These are phyloP conservation scores for Tripidium arundinaceum DNA, from an alignment of 202 grass and related monocot genomes.

Conservation along the genomic window DNA sequence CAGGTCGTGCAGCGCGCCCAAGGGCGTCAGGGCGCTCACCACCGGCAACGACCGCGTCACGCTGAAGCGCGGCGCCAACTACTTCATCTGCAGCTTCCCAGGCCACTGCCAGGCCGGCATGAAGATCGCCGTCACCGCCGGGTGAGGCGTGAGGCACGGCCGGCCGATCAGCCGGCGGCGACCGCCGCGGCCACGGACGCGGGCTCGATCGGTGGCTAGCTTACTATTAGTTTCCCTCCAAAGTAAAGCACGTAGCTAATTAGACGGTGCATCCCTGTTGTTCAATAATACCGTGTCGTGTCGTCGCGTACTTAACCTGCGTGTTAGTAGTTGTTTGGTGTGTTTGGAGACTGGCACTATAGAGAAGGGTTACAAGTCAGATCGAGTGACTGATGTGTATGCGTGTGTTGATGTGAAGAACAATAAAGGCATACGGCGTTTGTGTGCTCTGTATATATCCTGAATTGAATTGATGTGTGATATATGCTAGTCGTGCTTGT, in stretches of 20 bases:
- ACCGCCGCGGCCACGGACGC: background rate
- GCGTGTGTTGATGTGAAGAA: too few relatives aligned
- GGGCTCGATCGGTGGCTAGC: too few relatives aligned
- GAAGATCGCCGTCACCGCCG: conserved; percentile 71
- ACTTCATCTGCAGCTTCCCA: conserved; percentile 75
- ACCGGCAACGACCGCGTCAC: conserved; percentile 79
- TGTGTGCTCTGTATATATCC: too few relatives aligned
- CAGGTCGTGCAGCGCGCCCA: conserved; percentile 47
- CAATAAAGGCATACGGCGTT: conserved; percentile 24
- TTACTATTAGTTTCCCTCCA: too few relatives aligned
- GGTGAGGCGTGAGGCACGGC: conserved; percentile 13
- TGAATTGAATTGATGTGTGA: too few relatives aligned
- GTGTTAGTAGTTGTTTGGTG: background rate
- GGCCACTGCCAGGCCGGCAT: conserved; percentile 83
- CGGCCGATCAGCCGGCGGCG: background rate
- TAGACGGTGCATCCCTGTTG: background rate
- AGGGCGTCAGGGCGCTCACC: conserved; percentile 35
- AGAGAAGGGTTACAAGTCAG: background rate
- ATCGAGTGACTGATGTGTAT: background rate
- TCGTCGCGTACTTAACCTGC: background rate
- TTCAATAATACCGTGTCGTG: background rate
- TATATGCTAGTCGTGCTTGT: too few relatives aligned
- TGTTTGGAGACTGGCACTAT: background rate
- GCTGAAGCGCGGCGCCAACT: conserved; percentile 62
- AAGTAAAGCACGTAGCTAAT: background rate